Evolutionary conservation across 441 rosid genomes (phyloP), one percentile per base, ranked within the genome.

Genomic region (Brassica hybrid): DNA sequence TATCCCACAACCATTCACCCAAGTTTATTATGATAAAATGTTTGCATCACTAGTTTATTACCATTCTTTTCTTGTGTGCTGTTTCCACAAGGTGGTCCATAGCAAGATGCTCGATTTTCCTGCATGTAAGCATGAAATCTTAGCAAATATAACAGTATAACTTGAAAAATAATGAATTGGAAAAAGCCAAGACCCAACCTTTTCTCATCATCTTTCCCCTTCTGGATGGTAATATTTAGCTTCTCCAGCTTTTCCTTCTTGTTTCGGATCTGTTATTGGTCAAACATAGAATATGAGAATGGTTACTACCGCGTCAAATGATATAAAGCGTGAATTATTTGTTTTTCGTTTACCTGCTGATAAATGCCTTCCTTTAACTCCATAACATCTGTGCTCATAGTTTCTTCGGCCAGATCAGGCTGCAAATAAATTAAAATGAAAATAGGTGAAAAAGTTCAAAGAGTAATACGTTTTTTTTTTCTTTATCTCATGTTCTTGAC

Each of bases 331-430:
- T 27, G 32, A 27, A 27, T 27, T 27, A 27, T 69, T 43, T 23
- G 45, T 63, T 59, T 66, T 17, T 54, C 54, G 6, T 34, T 60
- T 75, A 96, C 99, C 98, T 92, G 94, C 69, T 86, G 84, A 73
- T 81, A 70, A 58, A 92, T 87, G 68, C 86, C 85, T 78, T 87
- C 91, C 85, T 89, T 86, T 60, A 96, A 88, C 79, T 90, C 85
- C 78, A 85, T 69, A 70, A 91, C 88, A 77, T 89, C 86, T 70
- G 86, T 88, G 77, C 82, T 83, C 73, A 96, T 82, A 64, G 83
- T 80, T 78, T 90, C 99, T 80, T 94, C 97, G 30, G 92, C 86
- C 67, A 91, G 86, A 86, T 93, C 98, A 88, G 97, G 99, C 99
- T 96, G 90, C 82, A 80, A 72, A 61, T 71, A 38, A 65, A 65